These are phyloP conservation scores for Alternaria consortialis DNA, from an alignment of 2,329 filamentous ascomycete species.

Conservation along the genomic window DNA sequence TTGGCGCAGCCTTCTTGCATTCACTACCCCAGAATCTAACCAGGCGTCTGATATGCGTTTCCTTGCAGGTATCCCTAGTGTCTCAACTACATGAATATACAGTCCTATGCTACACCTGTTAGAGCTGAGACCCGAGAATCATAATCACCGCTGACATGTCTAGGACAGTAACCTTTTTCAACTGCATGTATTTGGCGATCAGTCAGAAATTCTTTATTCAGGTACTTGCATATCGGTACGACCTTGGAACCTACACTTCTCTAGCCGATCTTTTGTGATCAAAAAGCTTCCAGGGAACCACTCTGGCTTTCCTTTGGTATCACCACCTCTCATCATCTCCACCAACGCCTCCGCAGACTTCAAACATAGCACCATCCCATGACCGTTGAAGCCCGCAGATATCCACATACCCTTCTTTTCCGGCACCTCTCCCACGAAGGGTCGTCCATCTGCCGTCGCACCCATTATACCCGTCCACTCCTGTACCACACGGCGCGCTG, in stretches of 20 bases:
- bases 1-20: too few species aligned
- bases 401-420: constrained; percentile 61
- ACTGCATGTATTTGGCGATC: not conserved
- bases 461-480: constrained; percentile 64
- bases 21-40: too few species aligned
- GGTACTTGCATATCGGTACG: not conserved
- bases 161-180: not conserved
- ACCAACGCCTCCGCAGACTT: constrained; percentile 67
- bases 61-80: too few species aligned
- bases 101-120: not conserved
- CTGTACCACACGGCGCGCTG: constrained; percentile 40
- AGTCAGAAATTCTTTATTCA: not conserved
- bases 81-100: too few species aligned
- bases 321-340: constrained; percentile 59
- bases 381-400: constrained; percentile 69
- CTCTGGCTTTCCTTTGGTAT: constrained; percentile 42
- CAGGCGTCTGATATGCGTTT: too few species aligned
- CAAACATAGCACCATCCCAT: constrained; percentile 71
- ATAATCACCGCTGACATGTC: constrained; percentile 60
- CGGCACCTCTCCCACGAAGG: constrained; percentile 58
- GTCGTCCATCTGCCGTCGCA: constrained; percentile 60
- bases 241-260: constrained; percentile 27
- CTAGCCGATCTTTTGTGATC: constrained; percentile 58
- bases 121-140: constrained; percentile 37
- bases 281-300: constrained; percentile 66